Evolutionary conservation across 805 yeast species (phyloP), one percentile per base, ranked within the genome.

Genomic region (Nematodospora valgi): DNA sequence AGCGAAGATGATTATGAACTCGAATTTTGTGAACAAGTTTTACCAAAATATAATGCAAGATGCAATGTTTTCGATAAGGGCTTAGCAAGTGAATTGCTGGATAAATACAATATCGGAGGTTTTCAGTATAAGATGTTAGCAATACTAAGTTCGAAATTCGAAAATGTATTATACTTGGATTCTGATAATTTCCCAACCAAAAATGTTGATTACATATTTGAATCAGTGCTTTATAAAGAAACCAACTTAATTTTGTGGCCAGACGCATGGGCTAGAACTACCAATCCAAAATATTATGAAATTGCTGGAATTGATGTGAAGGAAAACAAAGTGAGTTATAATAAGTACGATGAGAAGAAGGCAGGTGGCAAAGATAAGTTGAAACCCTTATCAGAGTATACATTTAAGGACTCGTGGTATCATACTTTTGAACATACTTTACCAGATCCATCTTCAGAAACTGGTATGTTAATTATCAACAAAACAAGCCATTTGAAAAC

Each of bases 191-290:
- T 70, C 46, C 76, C 74, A 3, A 52, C 66, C 11, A 48, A 42
- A 25, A 58, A 62, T 46, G 56, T 69, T 12, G 77, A 74, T 34
- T 57, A 58, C 33, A 59, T 80, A 27, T 73, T 80, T 35, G 52
- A 54, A 2, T 66, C 75, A 22, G 51, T 61, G 9, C 58, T 64
- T 6, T 79, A 60, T 56, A 46, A 52, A 76, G 80, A 39, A 7
- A 56, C 58, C 12, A 72, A 75, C 0, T 49, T 80, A 35, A 60
- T 79, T 7, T 39, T 78, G 6, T 80, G 86, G 86, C 86, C 86
- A 3, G 86, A 80, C 55, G 74, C 75, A 23, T 80, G 86, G 86
- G 68, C 80, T 2, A 64, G 86, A 53, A 77, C 85, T 4, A 78
- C 85, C 6, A 68, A 74, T 42, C 86, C 86, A 14, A 62, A 60